Evolutionary conservation across 2,329 filamentous ascomycete species (phyloP).

Genomic region (Aschersonia sp.): DNA sequence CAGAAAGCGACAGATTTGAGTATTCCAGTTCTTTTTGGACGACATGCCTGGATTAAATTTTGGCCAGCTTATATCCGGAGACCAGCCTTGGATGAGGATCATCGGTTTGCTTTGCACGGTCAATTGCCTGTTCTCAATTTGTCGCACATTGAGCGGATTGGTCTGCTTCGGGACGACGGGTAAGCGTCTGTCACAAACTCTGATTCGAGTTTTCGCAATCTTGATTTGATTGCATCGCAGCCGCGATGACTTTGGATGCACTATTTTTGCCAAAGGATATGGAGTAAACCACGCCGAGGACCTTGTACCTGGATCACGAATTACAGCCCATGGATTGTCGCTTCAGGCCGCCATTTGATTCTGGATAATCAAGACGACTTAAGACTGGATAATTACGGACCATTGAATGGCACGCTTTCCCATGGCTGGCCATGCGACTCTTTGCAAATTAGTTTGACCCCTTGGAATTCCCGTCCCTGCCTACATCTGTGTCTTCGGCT

Average conservation of each 20-base stretch:
- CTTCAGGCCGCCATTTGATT: too few relatives aligned
- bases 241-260: slow-evolving; percentile 5
- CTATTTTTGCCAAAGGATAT: neutral
- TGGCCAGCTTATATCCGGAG: neutral
- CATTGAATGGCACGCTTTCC: too few relatives aligned
- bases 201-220: slow-evolving; percentile 7
- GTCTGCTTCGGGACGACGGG: slow-evolving; percentile 1
- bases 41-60: neutral
- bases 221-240: slow-evolving; percentile 10
- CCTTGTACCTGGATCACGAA: neutral
- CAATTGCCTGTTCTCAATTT: neutral
- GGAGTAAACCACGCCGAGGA: neutral
- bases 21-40: neutral
- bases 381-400: too few relatives aligned
- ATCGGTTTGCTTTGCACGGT: neutral
- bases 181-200: slow-evolving; percentile 5
- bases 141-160: neutral
- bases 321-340: neutral
- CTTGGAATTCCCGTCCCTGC: too few relatives aligned
- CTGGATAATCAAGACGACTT: too few relatives aligned
- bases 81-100: neutral
- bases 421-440: too few relatives aligned
- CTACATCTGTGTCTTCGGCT: too few relatives aligned
- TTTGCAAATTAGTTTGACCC: too few relatives aligned
- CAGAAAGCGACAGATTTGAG: too few relatives aligned